Evolutionary conservation across 2,329 filamentous ascomycete genomes (phyloP).

Genomic region (Penicillium sp.): DNA sequence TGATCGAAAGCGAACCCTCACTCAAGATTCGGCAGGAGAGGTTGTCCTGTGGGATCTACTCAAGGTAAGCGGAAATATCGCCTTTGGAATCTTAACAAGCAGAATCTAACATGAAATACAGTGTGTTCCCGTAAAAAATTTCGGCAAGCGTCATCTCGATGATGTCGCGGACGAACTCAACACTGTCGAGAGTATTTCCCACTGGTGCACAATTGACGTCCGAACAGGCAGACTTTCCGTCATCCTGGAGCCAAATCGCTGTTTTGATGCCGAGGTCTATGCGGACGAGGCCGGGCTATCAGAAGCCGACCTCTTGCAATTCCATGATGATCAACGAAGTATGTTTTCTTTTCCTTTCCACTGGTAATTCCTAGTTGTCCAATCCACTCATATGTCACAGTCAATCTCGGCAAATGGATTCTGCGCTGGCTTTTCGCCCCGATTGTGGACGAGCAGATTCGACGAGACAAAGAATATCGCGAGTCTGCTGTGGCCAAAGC

Average conservation of each 20-base stretch:
- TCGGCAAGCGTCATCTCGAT: slow-evolving; percentile 88
- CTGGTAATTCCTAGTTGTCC: background rate
- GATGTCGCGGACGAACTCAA: slow-evolving; percentile 85
- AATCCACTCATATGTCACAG: slow-evolving; percentile 42
- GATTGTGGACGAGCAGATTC: slow-evolving; percentile 85
- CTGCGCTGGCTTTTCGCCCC: slow-evolving; percentile 85
- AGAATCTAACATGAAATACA: slow-evolving; percentile 32
- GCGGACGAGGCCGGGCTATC: slow-evolving; percentile 75
- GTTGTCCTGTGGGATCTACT: slow-evolving; percentile 93
- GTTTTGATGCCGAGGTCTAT: slow-evolving; percentile 96
- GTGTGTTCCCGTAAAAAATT: slow-evolving; percentile 85
- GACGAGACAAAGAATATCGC: slow-evolving; percentile 71
- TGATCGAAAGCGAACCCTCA: slow-evolving; percentile 82
- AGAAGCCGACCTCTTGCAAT: slow-evolving; percentile 63
- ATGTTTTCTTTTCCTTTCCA: slow-evolving; percentile 33
- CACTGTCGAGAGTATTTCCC: slow-evolving; percentile 80
- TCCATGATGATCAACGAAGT: slow-evolving; percentile 92
- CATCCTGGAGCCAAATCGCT: slow-evolving; percentile 87
- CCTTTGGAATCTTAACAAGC: background rate
- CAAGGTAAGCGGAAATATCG: slow-evolving; percentile 53
- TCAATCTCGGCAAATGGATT: slow-evolving; percentile 96
- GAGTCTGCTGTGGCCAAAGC: slow-evolving; percentile 60
- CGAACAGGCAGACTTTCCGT: slow-evolving; percentile 89
- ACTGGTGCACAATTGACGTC: slow-evolving; percentile 94
- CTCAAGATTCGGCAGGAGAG: slow-evolving; percentile 89